A percentile compares a stretch with the other conserved stretches of the same genome.
Evolutionary conservation across 768 basidiomycete species (phyloP).

Genomic region (Phylloporus scabripes): DNA sequence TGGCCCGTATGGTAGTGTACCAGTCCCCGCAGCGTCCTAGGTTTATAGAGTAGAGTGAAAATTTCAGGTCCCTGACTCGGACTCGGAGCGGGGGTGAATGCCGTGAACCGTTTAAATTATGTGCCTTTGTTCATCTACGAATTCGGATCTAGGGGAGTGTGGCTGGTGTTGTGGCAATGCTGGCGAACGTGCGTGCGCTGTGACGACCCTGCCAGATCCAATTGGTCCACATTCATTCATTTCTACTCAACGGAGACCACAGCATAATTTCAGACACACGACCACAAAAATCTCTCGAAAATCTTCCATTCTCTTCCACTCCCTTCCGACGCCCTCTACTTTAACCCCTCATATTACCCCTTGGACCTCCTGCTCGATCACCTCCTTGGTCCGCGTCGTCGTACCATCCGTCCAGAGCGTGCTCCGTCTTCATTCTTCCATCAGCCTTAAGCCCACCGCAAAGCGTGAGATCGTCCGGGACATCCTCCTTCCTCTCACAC

Average conservation of each 20-base stretch:
- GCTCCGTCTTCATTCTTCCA: slow-evolving; percentile 9
- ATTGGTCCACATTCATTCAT: slow-evolving; percentile 24
- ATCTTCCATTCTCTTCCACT: slow-evolving; percentile 14
- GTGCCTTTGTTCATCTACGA: slow-evolving; percentile 14
- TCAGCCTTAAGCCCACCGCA: not conserved
- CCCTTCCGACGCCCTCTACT: slow-evolving; percentile 1
- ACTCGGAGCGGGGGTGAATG: slow-evolving; percentile 14
- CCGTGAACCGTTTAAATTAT: slow-evolving; percentile 28
- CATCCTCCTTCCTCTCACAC: not conserved
- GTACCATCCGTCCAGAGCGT: not conserved
- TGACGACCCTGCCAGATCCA: slow-evolving; percentile 13
- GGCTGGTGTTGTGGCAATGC: slow-evolving; percentile 23
- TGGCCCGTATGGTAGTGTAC: slow-evolving; percentile 3
- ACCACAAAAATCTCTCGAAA: slow-evolving; percentile 20
- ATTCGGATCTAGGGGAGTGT: slow-evolving; percentile 12
- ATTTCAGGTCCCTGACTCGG: not conserved
- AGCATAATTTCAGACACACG: slow-evolving; percentile 36
- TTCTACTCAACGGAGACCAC: slow-evolving; percentile 17
- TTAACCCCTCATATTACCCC: slow-evolving; percentile 3
- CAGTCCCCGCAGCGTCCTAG: not conserved
- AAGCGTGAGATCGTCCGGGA: slow-evolving; percentile 1
- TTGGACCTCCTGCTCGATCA: slow-evolving; percentile 6
- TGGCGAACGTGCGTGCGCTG: slow-evolving; percentile 36
- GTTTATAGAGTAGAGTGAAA: slow-evolving; percentile 8
- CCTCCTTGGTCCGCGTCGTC: slow-evolving; percentile 7